These are phyloP conservation scores for Cladosporium sp. DNA, from an alignment of 2,329 filamentous ascomycete genomes.

Conservation along the genomic window DNA sequence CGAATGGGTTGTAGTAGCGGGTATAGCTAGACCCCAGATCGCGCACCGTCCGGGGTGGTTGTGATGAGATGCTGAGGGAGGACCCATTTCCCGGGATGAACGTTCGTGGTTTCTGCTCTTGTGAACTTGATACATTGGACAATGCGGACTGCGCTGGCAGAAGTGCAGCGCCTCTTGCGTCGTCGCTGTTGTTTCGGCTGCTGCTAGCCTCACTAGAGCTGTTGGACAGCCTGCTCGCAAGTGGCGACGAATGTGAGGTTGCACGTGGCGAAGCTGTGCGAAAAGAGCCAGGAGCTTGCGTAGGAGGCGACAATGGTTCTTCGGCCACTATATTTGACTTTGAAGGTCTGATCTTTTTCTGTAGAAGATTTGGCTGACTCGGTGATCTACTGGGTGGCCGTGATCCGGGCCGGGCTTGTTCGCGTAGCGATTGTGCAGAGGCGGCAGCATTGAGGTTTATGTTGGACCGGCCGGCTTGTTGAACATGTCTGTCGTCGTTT, in stretches of 20 bases:
- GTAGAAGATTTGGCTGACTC: conserved; percentile 24
- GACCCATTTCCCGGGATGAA: conserved; percentile 29
- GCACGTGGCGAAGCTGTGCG: conserved; percentile 13
- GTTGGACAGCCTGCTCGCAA: conserved; percentile 13
- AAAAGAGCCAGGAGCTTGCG: neutral
- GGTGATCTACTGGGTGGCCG: conserved; percentile 19
- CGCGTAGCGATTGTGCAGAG: conserved; percentile 38
- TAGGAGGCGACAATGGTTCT: neutral
- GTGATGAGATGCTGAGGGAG: conserved; percentile 29
- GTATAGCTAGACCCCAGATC: conserved; percentile 41
- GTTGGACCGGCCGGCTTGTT: conserved; percentile 38
- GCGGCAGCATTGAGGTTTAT: conserved; percentile 36
- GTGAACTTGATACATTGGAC: conserved; percentile 11
- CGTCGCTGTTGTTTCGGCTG: conserved; percentile 13
- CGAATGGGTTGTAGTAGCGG: conserved; percentile 42
- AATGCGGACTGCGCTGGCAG: conserved; percentile 13
- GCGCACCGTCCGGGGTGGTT: conserved; percentile 36
- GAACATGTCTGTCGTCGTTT: conserved; percentile 26
- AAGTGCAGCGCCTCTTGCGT: neutral
- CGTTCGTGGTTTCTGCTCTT: conserved; percentile 21
- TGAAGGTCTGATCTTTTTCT: conserved; percentile 22
- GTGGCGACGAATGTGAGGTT: conserved; percentile 13
- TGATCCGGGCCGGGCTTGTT: conserved; percentile 27
- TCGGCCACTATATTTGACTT: conserved; percentile 16
- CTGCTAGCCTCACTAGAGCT: conserved; percentile 19